Evolutionary conservation across 192 early-diverging fungal genomes (phyloP), one percentile per base, ranked within the genome.

Genomic region (Funneliformis mosseae): DNA sequence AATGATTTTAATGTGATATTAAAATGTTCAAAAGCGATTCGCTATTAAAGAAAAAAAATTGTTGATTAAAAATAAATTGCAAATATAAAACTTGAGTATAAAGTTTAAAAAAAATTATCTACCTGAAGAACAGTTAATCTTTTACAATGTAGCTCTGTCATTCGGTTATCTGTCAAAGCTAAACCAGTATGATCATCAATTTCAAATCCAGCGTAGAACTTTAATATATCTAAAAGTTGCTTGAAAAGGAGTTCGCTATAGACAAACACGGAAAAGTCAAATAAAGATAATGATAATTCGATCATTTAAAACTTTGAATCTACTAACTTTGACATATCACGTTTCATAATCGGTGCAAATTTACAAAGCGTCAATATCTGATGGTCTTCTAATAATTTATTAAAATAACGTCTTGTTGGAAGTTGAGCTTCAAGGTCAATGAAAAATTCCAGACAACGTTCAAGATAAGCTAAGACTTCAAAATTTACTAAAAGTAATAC

Each of bases 401-500:
- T 91, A 67, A 98, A 90, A 76, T 90, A 96, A 46, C 97, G 91
- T n/a, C 97, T 92, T 3, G 97, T 98, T 5, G 97, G 91, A 71
- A 98, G 84, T 85, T 98, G 97, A 21, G 94, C 89, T 74, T 93
- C 91, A 10, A 99, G 83, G 78, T 96, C 94, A 12, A 96, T 93
- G 60, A 99, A 78, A 23, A 99, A 89, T 84, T 98, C 96, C 12
- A 97, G 74, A 71, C 92, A 91, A 27, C 94, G 88, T 43, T 91
- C 91, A 71, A 87, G 87, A 72, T 94, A 96, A 28, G 81, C 80
- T 33, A 94, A 67, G 3, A 83, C 80, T 42, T 92, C 89, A 64
- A 76, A 25, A 50, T 84, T 61, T 8, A 80, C 82, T 74, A 83
- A 21, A 42, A 80, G 66, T n/a, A 63, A 68, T 76, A 59, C 23